A percentile compares a stretch with the other conserved stretches of the same genome.
phyloP scores from a whole-genome alignment of 306 rosid genomes.

The Aeschynomene evenia region DNA sequence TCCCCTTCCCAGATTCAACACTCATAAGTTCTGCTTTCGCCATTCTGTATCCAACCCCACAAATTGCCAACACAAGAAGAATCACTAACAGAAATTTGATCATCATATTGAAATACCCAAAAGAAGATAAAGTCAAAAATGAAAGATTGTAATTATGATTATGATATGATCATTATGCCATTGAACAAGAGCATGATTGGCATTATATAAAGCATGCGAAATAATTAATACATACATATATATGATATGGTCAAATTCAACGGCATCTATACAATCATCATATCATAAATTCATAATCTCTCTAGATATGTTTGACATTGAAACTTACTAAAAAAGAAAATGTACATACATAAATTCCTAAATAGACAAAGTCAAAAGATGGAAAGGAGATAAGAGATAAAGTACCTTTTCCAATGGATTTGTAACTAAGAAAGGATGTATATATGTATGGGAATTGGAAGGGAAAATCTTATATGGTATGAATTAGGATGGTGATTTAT shows the following conservation, averaged over 20 bases:
- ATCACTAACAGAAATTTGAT: slow-evolving; percentile 18
- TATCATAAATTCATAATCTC: not conserved
- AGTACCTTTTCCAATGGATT: slow-evolving; percentile 1
- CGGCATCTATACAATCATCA: not conserved
- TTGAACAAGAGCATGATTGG: not conserved
- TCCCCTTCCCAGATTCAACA: slow-evolving; percentile 23
- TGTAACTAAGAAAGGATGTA: not conserved
- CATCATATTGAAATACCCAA: slow-evolving; percentile 23
- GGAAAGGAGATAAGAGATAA: not conserved
- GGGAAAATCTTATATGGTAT: not conserved
- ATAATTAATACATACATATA: not conserved
- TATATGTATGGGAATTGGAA: not conserved
- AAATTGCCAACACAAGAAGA: slow-evolving; percentile 41
- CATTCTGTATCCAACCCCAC: slow-evolving; percentile 29
- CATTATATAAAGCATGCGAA: slow-evolving; percentile 18
- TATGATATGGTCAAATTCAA: slow-evolving; percentile 20
- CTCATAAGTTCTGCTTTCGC: slow-evolving; percentile 24
- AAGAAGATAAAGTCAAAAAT: not conserved
- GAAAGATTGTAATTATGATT: not conserved
- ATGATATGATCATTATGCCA: not conserved
- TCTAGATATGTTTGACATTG: slow-evolving; percentile 2
- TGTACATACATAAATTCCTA: not conserved
- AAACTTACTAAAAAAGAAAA: not conserved
- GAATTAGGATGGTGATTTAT: too few species aligned
- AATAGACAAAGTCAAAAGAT: slow-evolving; percentile 25